Base-by-base conservation (phyloP, 1,139 yeast genomes). In the Geotrichum fermentans region DNA sequence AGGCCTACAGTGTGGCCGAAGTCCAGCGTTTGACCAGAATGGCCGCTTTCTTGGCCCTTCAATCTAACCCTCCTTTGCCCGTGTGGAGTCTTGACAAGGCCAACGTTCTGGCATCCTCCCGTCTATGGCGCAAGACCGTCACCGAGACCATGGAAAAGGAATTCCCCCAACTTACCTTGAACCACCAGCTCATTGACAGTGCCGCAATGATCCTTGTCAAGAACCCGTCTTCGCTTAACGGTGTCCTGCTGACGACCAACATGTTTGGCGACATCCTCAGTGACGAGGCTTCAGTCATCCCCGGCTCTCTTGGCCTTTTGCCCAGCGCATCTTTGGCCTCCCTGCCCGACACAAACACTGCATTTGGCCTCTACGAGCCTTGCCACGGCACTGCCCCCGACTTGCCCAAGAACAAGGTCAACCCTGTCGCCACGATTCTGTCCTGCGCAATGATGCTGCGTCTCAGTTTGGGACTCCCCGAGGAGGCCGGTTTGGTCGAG, bases 371-470 rank as follows among this genome's bases (percentile, higher is more conserved):
- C 56, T 92, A 92, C 68, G 98, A 92, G 72, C 98, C 98, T 58
- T 90, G 97, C 66, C 98, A 92, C 68, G 98, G 98, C 43, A 84
- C 96, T 39, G 98, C 98, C 24, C 98, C 98, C 40, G 98, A 92
- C 68, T 78, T 92, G 64, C 83, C 83, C 47, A 74, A 73, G 53
- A 87, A 88, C 66, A 84, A 86, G 72, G 98, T 89, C 51, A 92
- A 92, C 70, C 98, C 98, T 47, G 71, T 90, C 50, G 98, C 97
- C 45, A 87, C 97, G 28, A 90, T 92, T 60, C 77, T 92, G 62
- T 89, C 97, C 16, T 95, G 85, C 10, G 97, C 97, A 32, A 85
- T 92, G 95, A 90, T 92, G 97, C 78, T 92, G 72, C 81, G 94
- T 64, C 79, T 92, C 56, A 87, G 96, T 22, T 78, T 92, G 65